phyloP scores from a whole-genome alignment of 1,284 basidiomycete genomes.

The Ustilago xerochloae region DNA sequence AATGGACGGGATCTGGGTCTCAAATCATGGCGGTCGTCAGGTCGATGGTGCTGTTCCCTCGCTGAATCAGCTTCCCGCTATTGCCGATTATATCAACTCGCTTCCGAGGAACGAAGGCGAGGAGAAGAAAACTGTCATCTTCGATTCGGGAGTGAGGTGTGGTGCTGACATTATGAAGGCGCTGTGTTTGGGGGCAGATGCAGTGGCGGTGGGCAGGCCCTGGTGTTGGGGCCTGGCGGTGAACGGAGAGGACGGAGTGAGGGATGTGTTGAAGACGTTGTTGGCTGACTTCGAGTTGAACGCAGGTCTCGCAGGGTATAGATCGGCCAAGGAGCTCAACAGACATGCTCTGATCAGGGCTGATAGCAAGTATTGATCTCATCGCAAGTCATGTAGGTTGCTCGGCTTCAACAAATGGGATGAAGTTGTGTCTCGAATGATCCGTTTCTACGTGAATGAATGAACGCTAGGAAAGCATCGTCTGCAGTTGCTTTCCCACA shows the following conservation, averaged over 20 bases:
- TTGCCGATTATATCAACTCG: slow-evolving; percentile 46
- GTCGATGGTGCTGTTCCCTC: slow-evolving; percentile 61
- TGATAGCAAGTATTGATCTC: slow-evolving; percentile 14
- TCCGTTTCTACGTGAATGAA: too few species aligned
- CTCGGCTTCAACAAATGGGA: neutral
- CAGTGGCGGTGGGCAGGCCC: slow-evolving; percentile 61
- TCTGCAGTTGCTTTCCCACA: slow-evolving; percentile 73
- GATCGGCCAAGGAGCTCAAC: slow-evolving; percentile 18
- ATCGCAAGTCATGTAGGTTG: neutral
- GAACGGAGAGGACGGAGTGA: slow-evolving; percentile 58
- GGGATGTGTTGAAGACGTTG: slow-evolving; percentile 54
- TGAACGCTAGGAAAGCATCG: slow-evolving; percentile 12
- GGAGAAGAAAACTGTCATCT: slow-evolving; percentile 54
- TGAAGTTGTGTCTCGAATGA: neutral
- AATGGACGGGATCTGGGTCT: slow-evolving; percentile 64
- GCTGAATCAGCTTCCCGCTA: slow-evolving; percentile 50
- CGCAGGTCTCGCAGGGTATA: slow-evolving; percentile 33
- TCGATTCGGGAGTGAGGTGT: slow-evolving; percentile 59
- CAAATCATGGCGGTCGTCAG: slow-evolving; percentile 65
- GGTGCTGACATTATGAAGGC: slow-evolving; percentile 64
- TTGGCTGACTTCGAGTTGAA: slow-evolving; percentile 59
- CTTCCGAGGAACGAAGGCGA: slow-evolving; percentile 24
- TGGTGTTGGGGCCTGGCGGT: slow-evolving; percentile 61
- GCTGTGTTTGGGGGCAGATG: slow-evolving; percentile 60
- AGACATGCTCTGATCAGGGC: slow-evolving; percentile 26